phyloP scores from a whole-genome alignment of 768 basidiomycete species.

The Suillus cothurnatus region DNA sequence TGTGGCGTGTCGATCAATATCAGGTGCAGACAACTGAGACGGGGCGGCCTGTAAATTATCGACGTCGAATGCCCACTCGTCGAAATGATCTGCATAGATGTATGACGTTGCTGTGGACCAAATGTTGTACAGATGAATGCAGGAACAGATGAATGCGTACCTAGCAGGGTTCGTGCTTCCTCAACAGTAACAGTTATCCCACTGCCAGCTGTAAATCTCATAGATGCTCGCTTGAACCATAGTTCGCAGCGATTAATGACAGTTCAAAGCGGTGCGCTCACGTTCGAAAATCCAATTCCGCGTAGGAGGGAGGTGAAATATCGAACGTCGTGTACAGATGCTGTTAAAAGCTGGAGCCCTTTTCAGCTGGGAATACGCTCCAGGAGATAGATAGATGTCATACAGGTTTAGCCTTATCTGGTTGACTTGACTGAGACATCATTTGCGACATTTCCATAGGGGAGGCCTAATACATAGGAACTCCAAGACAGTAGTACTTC shows the following conservation, averaged over 20 bases:
- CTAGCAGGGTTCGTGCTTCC: constrained; percentile 79
- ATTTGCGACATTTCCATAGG: constrained; percentile 22
- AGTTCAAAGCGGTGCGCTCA: constrained; percentile 38
- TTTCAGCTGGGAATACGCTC: neutral
- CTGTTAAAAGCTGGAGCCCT: constrained; percentile 54
- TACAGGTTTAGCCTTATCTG: constrained; percentile 28
- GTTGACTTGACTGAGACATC: constrained; percentile 22
- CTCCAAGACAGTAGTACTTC: no score
- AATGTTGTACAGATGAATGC: constrained; percentile 9
- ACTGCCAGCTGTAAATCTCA: constrained; percentile 60
- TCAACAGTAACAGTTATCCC: constrained; percentile 84
- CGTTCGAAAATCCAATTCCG: constrained; percentile 81
- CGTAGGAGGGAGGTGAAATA: constrained; percentile 78
- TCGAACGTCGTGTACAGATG: constrained; percentile 80
- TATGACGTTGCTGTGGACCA: constrained; percentile 73
- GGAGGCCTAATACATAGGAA: neutral
- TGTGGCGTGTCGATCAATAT: constrained; percentile 26
- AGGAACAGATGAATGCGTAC: constrained; percentile 42
- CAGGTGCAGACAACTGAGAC: constrained; percentile 21
- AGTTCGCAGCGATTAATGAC: constrained; percentile 4
- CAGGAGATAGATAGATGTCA: neutral
- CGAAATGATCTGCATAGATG: constrained; percentile 76
- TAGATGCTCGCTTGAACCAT: constrained; percentile 64
- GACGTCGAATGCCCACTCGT: constrained; percentile 70
- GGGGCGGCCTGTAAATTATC: constrained; percentile 32